phyloP scores from a whole-genome alignment of 1,284 basidiomycete species.

The Ustilago nuda region DNA sequence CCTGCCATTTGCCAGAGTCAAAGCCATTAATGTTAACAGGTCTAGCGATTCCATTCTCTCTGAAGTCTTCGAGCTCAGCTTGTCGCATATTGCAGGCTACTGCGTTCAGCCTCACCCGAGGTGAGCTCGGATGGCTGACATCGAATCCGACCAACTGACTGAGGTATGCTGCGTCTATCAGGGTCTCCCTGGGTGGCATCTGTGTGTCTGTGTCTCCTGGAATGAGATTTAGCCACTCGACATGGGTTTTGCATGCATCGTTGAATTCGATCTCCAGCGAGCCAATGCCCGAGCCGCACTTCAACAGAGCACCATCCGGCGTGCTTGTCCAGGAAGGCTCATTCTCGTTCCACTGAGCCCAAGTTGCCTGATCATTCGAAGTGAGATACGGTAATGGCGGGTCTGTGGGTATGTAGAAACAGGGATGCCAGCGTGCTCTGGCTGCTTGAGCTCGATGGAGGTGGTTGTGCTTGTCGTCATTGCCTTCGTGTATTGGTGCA shows the following conservation, averaged over 20 bases:
- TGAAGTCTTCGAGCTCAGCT: slow-evolving; percentile 33
- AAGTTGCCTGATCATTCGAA: slow-evolving; percentile 14
- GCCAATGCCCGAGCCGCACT: slow-evolving; percentile 40
- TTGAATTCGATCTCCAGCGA: slow-evolving; percentile 40
- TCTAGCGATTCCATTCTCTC: slow-evolving; percentile 18
- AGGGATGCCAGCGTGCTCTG: slow-evolving; percentile 54
- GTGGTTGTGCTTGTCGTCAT: slow-evolving; percentile 50
- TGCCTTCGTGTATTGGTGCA: slow-evolving; percentile 33
- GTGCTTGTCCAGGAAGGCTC: slow-evolving; percentile 39
- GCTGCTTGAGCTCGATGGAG: slow-evolving; percentile 50
- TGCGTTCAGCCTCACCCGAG: slow-evolving; percentile 34
- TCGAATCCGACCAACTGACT: slow-evolving; percentile 39
- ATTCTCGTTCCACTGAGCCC: slow-evolving; percentile 35
- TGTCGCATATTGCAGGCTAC: slow-evolving; percentile 53
- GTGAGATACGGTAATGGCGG: slow-evolving; percentile 29
- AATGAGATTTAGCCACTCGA: slow-evolving; percentile 43
- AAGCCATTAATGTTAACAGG: slow-evolving; percentile 20
- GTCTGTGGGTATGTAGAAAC: slow-evolving; percentile 43
- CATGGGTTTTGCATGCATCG: slow-evolving; percentile 35
- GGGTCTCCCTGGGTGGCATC: slow-evolving; percentile 22
- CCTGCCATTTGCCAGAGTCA: slow-evolving; percentile 1
- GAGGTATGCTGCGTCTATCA: slow-evolving; percentile 41
- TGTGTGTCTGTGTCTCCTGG: neutral
- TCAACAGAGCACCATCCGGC: slow-evolving; percentile 24
- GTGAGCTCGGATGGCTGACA: slow-evolving; percentile 20